phyloP scores from a whole-genome alignment of 495 filamentous ascomycete species.

The Alectoria sarmentosa region DNA sequence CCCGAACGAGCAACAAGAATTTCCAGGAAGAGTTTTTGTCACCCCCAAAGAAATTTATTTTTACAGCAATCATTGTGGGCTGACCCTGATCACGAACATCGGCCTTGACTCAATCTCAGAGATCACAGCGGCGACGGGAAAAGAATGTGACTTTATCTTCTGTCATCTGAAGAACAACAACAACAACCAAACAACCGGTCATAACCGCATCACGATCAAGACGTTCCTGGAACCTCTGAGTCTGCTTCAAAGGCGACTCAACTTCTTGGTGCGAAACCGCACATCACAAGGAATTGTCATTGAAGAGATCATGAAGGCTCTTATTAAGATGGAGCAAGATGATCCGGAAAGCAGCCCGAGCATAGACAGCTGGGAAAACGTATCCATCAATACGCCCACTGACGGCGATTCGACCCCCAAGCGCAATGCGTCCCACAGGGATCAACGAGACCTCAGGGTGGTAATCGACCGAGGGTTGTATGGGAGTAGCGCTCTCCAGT shows the following conservation, averaged over 20 bases:
- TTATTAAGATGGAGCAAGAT: slow-evolving; percentile 64
- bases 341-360: slow-evolving; percentile 58
- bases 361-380: slow-evolving; percentile 90
- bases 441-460: slow-evolving; percentile 51
- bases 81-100: slow-evolving; percentile 73
- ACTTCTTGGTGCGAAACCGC: slow-evolving; percentile 72
- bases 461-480: slow-evolving; percentile 57
- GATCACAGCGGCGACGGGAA: slow-evolving; percentile 81
- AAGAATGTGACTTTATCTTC: slow-evolving; percentile 90
- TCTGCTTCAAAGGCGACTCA: slow-evolving; percentile 74
- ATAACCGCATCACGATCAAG: slow-evolving; percentile 74
- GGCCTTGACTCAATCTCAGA: slow-evolving; percentile 70
- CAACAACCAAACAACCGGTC: slow-evolving; percentile 46
- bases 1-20: slow-evolving; percentile 69
- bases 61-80: slow-evolving; percentile 89
- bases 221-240: slow-evolving; percentile 83
- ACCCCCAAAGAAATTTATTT: slow-evolving; percentile 85
- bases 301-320: slow-evolving; percentile 55
- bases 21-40: slow-evolving; percentile 82
- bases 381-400: slow-evolving; percentile 56
- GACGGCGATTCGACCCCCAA: slow-evolving; percentile 35
- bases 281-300: slow-evolving; percentile 55
- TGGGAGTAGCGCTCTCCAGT: slow-evolving; percentile 37
- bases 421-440: slow-evolving; percentile 25
- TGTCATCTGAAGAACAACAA: slow-evolving; percentile 65